A percentile compares a stretch with the other conserved stretches of the same genome.
Conservation (phyloP, 116 monocot genomes). For the Phalaenopsis hybrid region DNA sequence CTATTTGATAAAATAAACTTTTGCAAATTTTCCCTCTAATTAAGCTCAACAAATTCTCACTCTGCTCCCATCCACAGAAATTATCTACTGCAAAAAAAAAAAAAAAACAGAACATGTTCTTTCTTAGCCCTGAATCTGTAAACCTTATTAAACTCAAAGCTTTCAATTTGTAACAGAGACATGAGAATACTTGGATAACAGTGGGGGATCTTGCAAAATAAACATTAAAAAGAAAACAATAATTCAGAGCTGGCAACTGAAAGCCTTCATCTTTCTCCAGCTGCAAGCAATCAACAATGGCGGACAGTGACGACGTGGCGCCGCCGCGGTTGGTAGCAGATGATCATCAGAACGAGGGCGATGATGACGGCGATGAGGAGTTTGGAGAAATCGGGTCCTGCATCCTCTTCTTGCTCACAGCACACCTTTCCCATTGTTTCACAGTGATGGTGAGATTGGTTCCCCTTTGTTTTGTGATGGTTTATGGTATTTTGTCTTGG, state of each 20-base stretch:
- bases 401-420: conserved; percentile 6
- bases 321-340: conserved; percentile 12
- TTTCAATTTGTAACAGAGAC: background rate
- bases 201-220: background rate
- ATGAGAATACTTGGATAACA: no score
- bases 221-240: background rate
- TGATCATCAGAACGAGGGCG: background rate
- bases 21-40: no score
- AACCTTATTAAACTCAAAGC: background rate
- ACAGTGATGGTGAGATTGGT: background rate
- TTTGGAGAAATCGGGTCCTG: background rate
- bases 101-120: no score
- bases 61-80: no score
- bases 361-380: conserved; percentile 10
- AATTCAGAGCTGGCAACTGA: background rate
- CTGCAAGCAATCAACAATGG: background rate
- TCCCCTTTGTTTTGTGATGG: background rate
- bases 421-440: conserved; percentile 11
- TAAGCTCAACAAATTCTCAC: no score
- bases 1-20: no score
- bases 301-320: background rate
- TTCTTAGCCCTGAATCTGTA: no score
- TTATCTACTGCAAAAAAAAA: no score
- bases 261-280: background rate
- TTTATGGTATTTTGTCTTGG: no score